Base-by-base conservation (phyloP, 208 protist genomes). In the Porcisia hertigi region DNA sequence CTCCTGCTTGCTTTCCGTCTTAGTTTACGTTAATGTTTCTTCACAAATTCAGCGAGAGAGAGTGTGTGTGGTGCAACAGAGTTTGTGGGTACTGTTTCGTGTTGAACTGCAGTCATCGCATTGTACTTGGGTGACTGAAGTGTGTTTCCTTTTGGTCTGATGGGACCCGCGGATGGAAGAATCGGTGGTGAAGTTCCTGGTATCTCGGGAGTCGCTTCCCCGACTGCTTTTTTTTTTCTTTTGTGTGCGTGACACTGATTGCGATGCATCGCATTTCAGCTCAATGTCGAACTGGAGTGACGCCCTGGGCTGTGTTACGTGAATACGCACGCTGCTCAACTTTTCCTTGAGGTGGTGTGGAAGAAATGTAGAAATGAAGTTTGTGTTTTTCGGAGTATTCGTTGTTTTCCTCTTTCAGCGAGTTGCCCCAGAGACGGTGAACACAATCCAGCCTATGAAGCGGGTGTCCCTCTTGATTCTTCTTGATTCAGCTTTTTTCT, bases 401-500 rank as follows among this genome's bases (percentile, higher is more conserved):
- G 54, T 34, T 62, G 14, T 41, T 59, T 73, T 75, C 57, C 65
- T 43, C 54, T 67, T 14, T 65, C 41, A 14, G 36, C 9, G 34
- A 59, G 20, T 75, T 66, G 62, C 25, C 62, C 23, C 43, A 25
- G 36, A 66, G 39, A 66, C 39, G 43, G 36, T 65, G 16, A 34
- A 30, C 39, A n/a, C 39, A 47, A 41, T n/a, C 4, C 16, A 66
- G 62, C 7, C 36, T 62, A 52, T 45, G 52, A 55, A 6, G 64
- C 25, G 36, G 30, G 23, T 47, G 45, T 57, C 54, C 41, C 41
- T 53, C 16, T 30, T 69, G 20, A 30, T 16, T 67, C 39, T 60
- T 43, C 73, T 53, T 34, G 23, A 60, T 66, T 66, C 55, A 43
- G 36, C 30, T 6, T 11, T 70, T 76, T 52, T 69, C 4, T 54